Evolutionary conservation across 805 yeast genomes (phyloP), one percentile per base, ranked within the genome.

Genomic region (Metschnikowia gelsemii): DNA sequence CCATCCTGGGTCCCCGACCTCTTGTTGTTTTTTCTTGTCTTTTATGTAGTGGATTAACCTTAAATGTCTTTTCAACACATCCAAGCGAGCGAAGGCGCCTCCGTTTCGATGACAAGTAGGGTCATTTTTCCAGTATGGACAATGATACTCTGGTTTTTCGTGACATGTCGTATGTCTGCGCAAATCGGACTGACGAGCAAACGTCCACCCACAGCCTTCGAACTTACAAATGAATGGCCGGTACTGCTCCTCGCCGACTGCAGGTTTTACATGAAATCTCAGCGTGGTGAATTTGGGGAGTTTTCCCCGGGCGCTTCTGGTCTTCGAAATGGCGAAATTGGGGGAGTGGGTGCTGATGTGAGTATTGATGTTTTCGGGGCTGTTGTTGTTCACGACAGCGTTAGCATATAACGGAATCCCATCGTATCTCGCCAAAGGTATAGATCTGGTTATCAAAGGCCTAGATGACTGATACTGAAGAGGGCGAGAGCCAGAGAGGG

Each of bases 21-120:
- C 50, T 9, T 47, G 52, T 25, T 42, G 52, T 30, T 59, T 58
- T 54, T 64, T 64, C 42, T 63, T 64, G 47, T 72, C 76, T 38
- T 68, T 78, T 23, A 78, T 79, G 56, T 72, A 81, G 61, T 85
- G 93, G 31, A 84, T 87, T 29, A 84, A 68, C 38, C 77, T 70
- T 41, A 85, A 63, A 60, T 85, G 93, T 32, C 93, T 70, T 50
- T 84, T 84, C 48, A 84, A 65, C 22, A 85, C 90, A 55, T 85
- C 93, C 45, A 83, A 62, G 32, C 93, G 68, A 52, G 79, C 80
- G 62, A 85, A 85, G 0, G 87, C 76, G 12, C 91, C 90, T 16
- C 84, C 87, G 49, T 82, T 83, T 41, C 84, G 70, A 59, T 84
- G 93, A 57, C 90, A 84, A 5, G 84, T 76, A 3, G 82, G 79